Evolutionary conservation across 1,284 basidiomycete genomes (phyloP).

Genomic region (Melampsora medusae): DNA sequence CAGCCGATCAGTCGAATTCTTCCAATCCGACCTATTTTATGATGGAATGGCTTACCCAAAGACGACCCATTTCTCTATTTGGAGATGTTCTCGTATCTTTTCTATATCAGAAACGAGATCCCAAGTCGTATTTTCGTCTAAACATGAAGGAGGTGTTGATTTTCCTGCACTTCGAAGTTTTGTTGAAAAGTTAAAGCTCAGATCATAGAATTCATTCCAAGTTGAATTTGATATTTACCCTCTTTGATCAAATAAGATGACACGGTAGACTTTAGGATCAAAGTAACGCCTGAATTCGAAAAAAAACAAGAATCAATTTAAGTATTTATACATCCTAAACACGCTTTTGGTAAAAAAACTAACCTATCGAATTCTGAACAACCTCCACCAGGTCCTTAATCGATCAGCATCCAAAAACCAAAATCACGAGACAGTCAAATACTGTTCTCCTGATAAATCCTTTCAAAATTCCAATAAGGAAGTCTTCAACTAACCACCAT

Average conservation of each 20-base stretch:
- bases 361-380: constrained; percentile 31
- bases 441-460: constrained; percentile 22
- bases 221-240: constrained; percentile 6
- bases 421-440: constrained; percentile 20
- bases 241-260: constrained; percentile 50
- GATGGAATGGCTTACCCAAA: constrained; percentile 62
- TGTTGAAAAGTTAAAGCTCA: constrained; percentile 24
- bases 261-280: constrained; percentile 75
- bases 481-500: constrained; percentile 58
- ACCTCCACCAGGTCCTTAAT: constrained; percentile 37
- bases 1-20: neutral
- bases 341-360: constrained; percentile 49
- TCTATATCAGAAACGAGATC: constrained; percentile 88
- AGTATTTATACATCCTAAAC: constrained; percentile 37
- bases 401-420: neutral
- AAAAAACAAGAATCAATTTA: constrained; percentile 64
- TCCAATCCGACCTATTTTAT: neutral
- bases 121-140: constrained; percentile 90
- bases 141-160: constrained; percentile 61
- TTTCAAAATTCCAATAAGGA: neutral
- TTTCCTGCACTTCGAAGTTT: constrained; percentile 57
- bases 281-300: constrained; percentile 69
- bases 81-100: constrained; percentile 69
- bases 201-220: neutral
- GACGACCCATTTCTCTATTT: constrained; percentile 81